Conservation (phyloP, 176 grass and related monocot species). For the Themeda triandra region DNA sequence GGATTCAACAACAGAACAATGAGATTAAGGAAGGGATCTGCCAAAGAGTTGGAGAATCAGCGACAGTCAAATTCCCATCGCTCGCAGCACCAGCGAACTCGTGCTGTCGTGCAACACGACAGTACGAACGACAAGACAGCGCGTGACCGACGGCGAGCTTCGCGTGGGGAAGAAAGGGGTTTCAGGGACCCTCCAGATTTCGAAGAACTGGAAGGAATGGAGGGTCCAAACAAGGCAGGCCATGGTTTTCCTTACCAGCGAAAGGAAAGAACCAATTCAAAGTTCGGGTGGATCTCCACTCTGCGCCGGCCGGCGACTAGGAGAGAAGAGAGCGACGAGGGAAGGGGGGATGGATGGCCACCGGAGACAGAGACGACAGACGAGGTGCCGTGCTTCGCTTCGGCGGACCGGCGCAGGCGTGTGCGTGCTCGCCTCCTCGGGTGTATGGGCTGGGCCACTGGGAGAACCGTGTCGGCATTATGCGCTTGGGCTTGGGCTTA, state of each 20-base stretch:
- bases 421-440: background rate
- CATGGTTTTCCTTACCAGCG: background rate
- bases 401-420: background rate
- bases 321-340: background rate
- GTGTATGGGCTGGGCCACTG: background rate
- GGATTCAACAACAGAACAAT: background rate
- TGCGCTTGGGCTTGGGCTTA: background rate
- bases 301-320: background rate
- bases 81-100: background rate
- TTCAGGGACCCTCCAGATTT: background rate
- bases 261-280: background rate
- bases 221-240: background rate
- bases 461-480: too few relatives aligned
- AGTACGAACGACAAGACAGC: background rate
- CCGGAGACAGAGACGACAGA: background rate
- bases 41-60: background rate
- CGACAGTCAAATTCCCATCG: background rate
- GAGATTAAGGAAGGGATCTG: background rate
- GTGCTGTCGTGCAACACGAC: background rate
- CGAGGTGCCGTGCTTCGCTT: background rate
- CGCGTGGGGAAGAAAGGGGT: background rate
- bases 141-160: background rate
- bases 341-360: background rate
- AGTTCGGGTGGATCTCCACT: background rate
- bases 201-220: background rate